phyloP scores from a whole-genome alignment of 1,284 basidiomycete genomes.

The Trametes versicolor region DNA sequence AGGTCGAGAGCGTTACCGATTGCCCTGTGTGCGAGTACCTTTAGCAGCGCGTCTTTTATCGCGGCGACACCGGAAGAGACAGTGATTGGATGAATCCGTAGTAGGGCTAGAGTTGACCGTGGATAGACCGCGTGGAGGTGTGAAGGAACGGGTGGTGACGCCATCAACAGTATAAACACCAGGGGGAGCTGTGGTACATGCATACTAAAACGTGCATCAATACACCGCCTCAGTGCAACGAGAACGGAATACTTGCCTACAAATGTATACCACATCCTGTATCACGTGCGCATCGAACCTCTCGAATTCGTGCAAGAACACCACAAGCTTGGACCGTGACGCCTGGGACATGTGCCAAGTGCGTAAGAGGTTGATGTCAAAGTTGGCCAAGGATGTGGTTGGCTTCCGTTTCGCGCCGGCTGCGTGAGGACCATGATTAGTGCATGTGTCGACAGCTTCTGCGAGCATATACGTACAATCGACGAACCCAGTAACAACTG shows the following conservation, averaged over 20 bases:
- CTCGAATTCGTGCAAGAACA: conserved; percentile 76
- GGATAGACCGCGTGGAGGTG: conserved; percentile 68
- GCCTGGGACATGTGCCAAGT: conserved; percentile 61
- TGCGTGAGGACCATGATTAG: not conserved
- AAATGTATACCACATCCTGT: conserved; percentile 74
- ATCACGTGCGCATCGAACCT: conserved; percentile 67
- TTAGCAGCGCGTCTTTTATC: conserved; percentile 59
- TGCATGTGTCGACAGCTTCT: not conserved
- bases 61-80: conserved; percentile 58
- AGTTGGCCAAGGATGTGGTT: conserved; percentile 60
- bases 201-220: conserved; percentile 38
- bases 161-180: conserved; percentile 66
- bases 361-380: conserved; percentile 66
- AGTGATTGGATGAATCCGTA: conserved; percentile 61
- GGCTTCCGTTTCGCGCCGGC: conserved; percentile 52
- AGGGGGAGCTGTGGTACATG: conserved; percentile 62
- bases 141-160: conserved; percentile 62
- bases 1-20: not conserved
- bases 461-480: conserved; percentile 38
- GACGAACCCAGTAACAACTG: conserved; percentile 63
- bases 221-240: not conserved
- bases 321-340: conserved; percentile 51
- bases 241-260: conserved; percentile 55
- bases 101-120: conserved; percentile 61
- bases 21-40: conserved; percentile 49